Evolutionary conservation across 2,329 filamentous ascomycete species (phyloP), one percentile per base, ranked within the genome.

Genomic region (Paracamarosporium sp.): DNA sequence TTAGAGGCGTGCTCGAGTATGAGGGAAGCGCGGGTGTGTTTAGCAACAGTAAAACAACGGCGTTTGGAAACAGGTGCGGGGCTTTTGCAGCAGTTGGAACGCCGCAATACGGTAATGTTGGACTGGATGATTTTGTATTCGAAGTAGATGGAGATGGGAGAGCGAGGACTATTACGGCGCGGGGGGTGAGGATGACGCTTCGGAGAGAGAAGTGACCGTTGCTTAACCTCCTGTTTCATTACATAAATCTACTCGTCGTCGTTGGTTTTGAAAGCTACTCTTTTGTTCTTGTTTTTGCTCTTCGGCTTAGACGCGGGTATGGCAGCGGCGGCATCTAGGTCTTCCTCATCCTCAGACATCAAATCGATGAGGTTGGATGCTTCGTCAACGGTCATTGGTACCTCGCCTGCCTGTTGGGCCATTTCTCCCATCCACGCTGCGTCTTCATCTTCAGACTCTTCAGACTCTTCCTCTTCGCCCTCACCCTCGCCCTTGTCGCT

Each of bases 371-470:
- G 7, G 13, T 51, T 38, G 11, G 36, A 30, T 4, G 48, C 36
- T 22, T 51, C 48, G 13, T 41, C 36, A 4, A 41, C 17, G n/a
- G 48, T 51, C 35, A 51, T 41, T 3, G n/a, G 35, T 8, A 51
- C 36, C 17, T 40, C 36, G 36, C 48, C 48, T 3, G 36, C 36
- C 25, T 51, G 35, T 17, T 40, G 17, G 8, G 36, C 35, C 48
- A 40, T 38, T 17, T 51, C 36, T 15, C 22, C 27, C 15, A 51
- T 11, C 48, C 48, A 51, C 13, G 36, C 48, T 15, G 27, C 35
- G 15, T 51, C 48, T 7, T 51, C 48, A 17, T 51, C 48, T 41
- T 51, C 48, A 5, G 35, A 40, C 15, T 51, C 48, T 9, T 38
- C n/a, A n/a, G n/a, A n/a, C n/a, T n/a, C 46, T 38, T 50, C 46